Base-by-base conservation (phyloP, 2,329 filamentous ascomycete genomes). In the Apiospora pterosperma region DNA sequence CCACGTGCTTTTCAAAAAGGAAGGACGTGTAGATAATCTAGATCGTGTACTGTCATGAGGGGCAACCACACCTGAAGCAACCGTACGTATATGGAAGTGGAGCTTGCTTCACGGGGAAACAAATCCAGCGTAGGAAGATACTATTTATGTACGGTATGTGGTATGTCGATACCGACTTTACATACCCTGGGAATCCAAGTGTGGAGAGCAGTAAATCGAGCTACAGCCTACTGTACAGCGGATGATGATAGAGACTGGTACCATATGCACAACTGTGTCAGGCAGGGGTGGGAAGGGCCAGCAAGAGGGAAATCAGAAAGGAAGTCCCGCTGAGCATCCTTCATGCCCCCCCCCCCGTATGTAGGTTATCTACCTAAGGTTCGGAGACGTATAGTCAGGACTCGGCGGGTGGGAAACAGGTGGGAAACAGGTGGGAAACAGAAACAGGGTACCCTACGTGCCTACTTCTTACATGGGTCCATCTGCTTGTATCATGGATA, bases 361-460 rank as follows among this genome's bases (percentile, higher is more conserved):
- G 44, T 52, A 52, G 25, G 25, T 31, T 31, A 52, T 31, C 44
- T 31, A 52, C n/a, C 44, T 28, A 42, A 23, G 41, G 41, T 42
- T 38, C 14, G 36, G 12, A 31, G 44, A 8, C 31, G 44, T 19
- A 52, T 28, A 52, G 41, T 42, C 41, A 42, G 41, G 41, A 42
- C n/a, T 39, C n/a, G n/a, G n/a, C n/a, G n/a, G n/a, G n/a, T n/a
- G n/a, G 36, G 8, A 14, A 16, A 16, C 12, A 16, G 36, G 36
- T 39, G 12, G 12, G 14, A 7, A 31, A 6, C 44, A 34, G 28
- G 48, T 55, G 48, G 48, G 48, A 55, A 34, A 34, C 48, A n/a
- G n/a, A n/a, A n/a, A n/a, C n/a, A 55, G 48, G 48, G 25, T 31
- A 48, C 58, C 58, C 58, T 60, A 41, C 38, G 59, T 60, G 39